phyloP scores from a whole-genome alignment of 2,329 filamentous ascomycete species.

The Phialophora verrucosa region DNA sequence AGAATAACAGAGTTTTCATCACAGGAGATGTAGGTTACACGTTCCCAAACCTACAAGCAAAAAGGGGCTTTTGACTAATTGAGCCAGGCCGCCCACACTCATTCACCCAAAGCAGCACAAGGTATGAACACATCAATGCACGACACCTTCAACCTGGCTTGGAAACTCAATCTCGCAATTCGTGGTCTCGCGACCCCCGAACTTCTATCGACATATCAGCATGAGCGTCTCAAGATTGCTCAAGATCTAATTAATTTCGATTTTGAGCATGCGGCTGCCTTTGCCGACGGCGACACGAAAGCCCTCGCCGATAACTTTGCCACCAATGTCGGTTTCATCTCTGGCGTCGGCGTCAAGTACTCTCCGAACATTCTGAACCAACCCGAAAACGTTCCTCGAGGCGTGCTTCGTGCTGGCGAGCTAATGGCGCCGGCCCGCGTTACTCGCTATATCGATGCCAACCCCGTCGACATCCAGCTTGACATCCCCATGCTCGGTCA shows the following conservation, averaged over 20 bases:
- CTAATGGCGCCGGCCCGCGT: constrained; percentile 71
- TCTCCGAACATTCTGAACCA: constrained; percentile 66
- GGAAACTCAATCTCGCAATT: constrained; percentile 60
- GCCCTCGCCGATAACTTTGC: constrained; percentile 72
- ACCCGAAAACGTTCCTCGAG: constrained; percentile 47
- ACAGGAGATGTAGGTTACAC: neutral
- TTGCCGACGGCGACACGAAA: constrained; percentile 61
- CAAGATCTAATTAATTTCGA: constrained; percentile 70
- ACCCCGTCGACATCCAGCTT: constrained; percentile 76
- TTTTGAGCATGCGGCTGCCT: neutral
- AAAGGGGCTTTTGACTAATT: neutral
- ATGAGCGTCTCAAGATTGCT: constrained; percentile 64
- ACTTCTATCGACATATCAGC: constrained; percentile 59
- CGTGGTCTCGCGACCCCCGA: constrained; percentile 48
- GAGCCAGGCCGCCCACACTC: constrained; percentile 58
- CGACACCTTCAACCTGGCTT: constrained; percentile 65
- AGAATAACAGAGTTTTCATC: neutral
- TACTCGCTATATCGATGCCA: constrained; percentile 76
- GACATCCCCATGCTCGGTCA: constrained; percentile 79
- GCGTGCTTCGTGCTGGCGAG: constrained; percentile 48
- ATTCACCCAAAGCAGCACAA: constrained; percentile 59
- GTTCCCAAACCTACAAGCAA: too few species aligned
- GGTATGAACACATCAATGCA: constrained; percentile 77
- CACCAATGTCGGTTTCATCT: constrained; percentile 74
- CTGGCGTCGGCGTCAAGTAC: constrained; percentile 73